Conservation (phyloP, 106 monocot species). For the Allium cepa region DNA sequence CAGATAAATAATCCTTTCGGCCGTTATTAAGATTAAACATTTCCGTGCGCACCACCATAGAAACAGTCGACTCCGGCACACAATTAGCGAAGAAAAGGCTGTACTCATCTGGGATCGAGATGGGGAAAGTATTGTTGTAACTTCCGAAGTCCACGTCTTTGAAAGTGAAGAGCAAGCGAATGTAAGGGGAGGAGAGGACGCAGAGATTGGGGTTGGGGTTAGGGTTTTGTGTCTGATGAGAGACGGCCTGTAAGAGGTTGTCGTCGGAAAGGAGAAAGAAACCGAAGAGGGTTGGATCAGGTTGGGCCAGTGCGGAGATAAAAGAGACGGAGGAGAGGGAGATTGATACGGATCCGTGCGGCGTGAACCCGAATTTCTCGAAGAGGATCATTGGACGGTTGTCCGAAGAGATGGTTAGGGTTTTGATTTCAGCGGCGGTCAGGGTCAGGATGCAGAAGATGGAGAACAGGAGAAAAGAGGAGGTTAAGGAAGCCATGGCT, state of each 20-base stretch:
- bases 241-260: conserved; percentile 49
- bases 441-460: conserved; percentile 16
- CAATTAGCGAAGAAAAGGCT: conserved; percentile 69
- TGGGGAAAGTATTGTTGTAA: conserved; percentile 40
- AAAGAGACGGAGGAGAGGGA: conserved; percentile 28
- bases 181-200: conserved; percentile 47
- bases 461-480: conserved; percentile 18
- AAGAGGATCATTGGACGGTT: conserved; percentile 58
- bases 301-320: conserved; percentile 16
- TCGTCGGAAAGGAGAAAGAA: conserved; percentile 79
- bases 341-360: conserved; percentile 37
- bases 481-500: not conserved
- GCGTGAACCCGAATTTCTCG: conserved; percentile 75
- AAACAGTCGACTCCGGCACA: conserved; percentile 21
- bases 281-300: conserved; percentile 50
- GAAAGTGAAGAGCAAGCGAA: conserved; percentile 60
- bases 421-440: conserved; percentile 63
- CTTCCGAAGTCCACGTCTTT: conserved; percentile 17
- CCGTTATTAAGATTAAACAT: conserved; percentile 60
- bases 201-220: conserved; percentile 26
- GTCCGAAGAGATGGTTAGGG: conserved; percentile 45
- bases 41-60: conserved; percentile 62
- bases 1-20: conserved; percentile 57
- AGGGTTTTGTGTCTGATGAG: conserved; percentile 13
- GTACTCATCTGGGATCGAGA: conserved; percentile 72